Evolutionary conservation across 495 filamentous ascomycete genomes (phyloP).

Genomic region (Xylaria telfairii): DNA sequence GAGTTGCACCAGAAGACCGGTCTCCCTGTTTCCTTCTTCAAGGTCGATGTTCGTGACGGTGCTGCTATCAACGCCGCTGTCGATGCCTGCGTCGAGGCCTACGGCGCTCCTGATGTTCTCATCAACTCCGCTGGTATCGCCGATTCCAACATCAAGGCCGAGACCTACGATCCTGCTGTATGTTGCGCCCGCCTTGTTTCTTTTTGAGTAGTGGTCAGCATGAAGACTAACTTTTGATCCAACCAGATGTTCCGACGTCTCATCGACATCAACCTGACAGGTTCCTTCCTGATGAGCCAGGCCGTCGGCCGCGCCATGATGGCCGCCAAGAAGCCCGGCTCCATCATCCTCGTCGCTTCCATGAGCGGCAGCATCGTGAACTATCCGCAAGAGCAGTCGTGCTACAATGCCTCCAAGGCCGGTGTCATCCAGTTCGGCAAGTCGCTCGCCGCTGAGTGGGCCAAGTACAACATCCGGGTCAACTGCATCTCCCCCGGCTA

Average conservation of each 20-base stretch:
- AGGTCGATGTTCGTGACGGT: slow-evolving; percentile 75
- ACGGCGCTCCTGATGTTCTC: slow-evolving; percentile 72
- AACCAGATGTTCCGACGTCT: slow-evolving; percentile 67
- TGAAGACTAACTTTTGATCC: slow-evolving; percentile 40
- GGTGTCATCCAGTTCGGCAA: slow-evolving; percentile 78
- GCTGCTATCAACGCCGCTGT: slow-evolving; percentile 67
- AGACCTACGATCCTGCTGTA: slow-evolving; percentile 62
- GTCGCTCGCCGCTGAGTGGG: slow-evolving; percentile 82
- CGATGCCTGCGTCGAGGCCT: slow-evolving; percentile 61
- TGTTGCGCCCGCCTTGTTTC: neutral
- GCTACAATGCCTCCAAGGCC: slow-evolving; percentile 83
- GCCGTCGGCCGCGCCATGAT: slow-evolving; percentile 71
- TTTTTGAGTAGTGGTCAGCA: neutral
- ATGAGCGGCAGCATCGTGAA: slow-evolving; percentile 83
- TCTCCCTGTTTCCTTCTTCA: slow-evolving; percentile 76
- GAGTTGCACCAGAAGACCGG: slow-evolving; percentile 71
- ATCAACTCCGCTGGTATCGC: slow-evolving; percentile 88
- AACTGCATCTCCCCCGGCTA: slow-evolving; percentile 82
- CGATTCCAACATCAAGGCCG: slow-evolving; percentile 63
- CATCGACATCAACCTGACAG: slow-evolving; percentile 78
- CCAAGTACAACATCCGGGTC: slow-evolving; percentile 74
- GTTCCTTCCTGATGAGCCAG: slow-evolving; percentile 72
- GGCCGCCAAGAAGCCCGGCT: slow-evolving; percentile 66
- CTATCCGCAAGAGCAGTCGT: slow-evolving; percentile 77
- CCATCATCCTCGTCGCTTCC: slow-evolving; percentile 74